phyloP scores from a whole-genome alignment of 345 rosid genomes.

The Luvunga scandens region DNA sequence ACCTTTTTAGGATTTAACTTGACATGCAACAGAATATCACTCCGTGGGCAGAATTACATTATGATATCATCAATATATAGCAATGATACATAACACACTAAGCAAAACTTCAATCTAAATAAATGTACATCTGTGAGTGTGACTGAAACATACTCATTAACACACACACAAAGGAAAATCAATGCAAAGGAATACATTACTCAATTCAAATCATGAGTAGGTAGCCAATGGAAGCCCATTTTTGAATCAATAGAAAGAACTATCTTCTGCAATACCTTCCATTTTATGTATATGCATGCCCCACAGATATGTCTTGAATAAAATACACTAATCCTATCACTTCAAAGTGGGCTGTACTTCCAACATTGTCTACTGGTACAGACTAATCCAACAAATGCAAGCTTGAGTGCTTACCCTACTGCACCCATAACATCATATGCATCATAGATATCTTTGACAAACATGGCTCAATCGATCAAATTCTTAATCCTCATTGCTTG shows the following conservation, averaged over 20 bases:
- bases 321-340: constrained; percentile 3
- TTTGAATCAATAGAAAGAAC: constrained; percentile 12
- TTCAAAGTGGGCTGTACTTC: background rate
- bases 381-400: constrained; percentile 15
- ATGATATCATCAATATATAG: background rate
- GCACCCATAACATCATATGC: constrained; percentile 7
- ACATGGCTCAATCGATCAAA: constrained; percentile 4
- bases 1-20: background rate
- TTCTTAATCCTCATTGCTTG: constrained; percentile 28
- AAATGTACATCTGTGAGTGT: background rate
- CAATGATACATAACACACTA: constrained; percentile 7
- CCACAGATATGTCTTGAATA: background rate
- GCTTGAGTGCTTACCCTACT: constrained; percentile 2
- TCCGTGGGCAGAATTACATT: background rate
- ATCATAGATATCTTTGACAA: constrained; percentile 7
- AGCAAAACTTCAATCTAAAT: constrained; percentile 11
- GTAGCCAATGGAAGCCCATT: constrained; percentile 20
- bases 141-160: constrained; percentile 1
- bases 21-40: background rate
- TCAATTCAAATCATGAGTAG: constrained; percentile 8
- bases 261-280: constrained; percentile 12
- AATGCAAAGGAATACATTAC: background rate
- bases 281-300: background rate
- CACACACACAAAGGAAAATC: background rate
- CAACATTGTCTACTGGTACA: constrained; percentile 9